Evolutionary conservation across 352 stramenopile species (phyloP).

Genomic region (Peronospora belbahrii): DNA sequence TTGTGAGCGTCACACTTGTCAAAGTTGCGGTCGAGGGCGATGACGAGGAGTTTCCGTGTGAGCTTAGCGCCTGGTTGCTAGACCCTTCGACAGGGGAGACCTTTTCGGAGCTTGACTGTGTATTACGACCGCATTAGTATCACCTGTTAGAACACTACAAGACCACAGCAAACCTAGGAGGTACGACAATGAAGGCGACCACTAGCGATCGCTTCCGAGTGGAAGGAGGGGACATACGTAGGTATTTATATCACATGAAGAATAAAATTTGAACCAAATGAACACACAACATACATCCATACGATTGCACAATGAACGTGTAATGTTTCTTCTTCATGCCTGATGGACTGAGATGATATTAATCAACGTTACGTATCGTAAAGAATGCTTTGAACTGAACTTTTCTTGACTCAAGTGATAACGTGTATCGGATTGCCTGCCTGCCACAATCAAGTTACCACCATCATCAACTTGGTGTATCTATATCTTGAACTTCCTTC

Average conservation of each 20-base stretch:
- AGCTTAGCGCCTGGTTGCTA: conserved; percentile 48
- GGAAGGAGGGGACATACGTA: conserved; percentile 24
- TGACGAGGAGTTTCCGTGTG: conserved; percentile 49
- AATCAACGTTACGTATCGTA: too few relatives aligned
- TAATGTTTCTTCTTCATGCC: too few relatives aligned
- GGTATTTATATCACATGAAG: conserved; percentile 38
- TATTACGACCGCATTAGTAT: conserved; percentile 12
- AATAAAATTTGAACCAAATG: conserved; percentile 11
- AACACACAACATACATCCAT: conserved; percentile 1
- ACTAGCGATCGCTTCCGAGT: conserved; percentile 6
- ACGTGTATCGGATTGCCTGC: conserved; percentile 16
- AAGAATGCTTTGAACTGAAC: conserved; percentile 18
- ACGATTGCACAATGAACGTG: too few relatives aligned
- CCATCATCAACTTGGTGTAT: too few relatives aligned
- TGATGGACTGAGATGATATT: too few relatives aligned
- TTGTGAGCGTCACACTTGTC: conserved; percentile 59
- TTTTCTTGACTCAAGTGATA: conserved; percentile 32
- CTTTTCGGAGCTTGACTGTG: conserved; percentile 39
- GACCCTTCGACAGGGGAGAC: conserved; percentile 29
- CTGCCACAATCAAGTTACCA: too few relatives aligned
- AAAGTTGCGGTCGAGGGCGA: conserved; percentile 37
- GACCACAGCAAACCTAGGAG: conserved; percentile 16
- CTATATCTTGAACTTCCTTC: too few relatives aligned
- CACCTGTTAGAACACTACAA: conserved; percentile 20
- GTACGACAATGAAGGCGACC: conserved; percentile 7